A percentile compares a stretch with the other conserved stretches of the same genome.
phyloP scores from a whole-genome alignment of 805 yeast species.

The Torulaspora maleeae region DNA sequence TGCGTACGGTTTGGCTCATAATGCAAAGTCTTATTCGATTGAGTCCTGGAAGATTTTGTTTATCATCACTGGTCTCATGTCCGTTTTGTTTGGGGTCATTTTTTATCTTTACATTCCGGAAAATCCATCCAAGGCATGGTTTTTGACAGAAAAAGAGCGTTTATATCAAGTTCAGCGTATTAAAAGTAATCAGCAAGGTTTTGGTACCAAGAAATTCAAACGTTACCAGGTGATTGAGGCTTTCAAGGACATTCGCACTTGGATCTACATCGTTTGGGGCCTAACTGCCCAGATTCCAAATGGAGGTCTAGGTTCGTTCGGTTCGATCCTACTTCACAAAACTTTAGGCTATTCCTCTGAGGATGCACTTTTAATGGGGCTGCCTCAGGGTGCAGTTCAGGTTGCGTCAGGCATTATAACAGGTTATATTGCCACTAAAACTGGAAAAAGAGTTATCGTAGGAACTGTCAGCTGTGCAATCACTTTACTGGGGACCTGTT shows the following conservation, averaged over 20 bases:
- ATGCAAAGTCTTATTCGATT: constrained; percentile 4
- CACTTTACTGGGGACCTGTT: constrained; percentile 35
- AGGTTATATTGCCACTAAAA: constrained; percentile 19
- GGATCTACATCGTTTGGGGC: constrained; percentile 42
- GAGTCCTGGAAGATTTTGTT: constrained; percentile 9
- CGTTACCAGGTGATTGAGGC: constrained; percentile 50
- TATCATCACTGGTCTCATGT: constrained; percentile 7
- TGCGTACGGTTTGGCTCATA: constrained; percentile 7
- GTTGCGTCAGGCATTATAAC: constrained; percentile 31
- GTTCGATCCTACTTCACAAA: constrained; percentile 40
- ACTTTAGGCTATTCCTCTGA: constrained; percentile 42
- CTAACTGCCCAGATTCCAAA: constrained; percentile 45
- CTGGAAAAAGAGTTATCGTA: constrained; percentile 25
- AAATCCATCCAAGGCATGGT: constrained; percentile 49
- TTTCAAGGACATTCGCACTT: constrained; percentile 45
- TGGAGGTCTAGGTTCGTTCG: constrained; percentile 51
- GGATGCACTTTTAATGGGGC: constrained; percentile 41
- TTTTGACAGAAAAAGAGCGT: constrained; percentile 43
- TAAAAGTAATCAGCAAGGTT: constrained; percentile 52
- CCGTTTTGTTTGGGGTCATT: constrained; percentile 7
- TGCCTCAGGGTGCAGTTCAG: constrained; percentile 48
- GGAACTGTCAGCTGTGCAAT: constrained; percentile 34
- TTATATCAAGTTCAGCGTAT: constrained; percentile 47
- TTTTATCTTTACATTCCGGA: constrained; percentile 49
- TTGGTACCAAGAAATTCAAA: constrained; percentile 51